These are phyloP conservation scores for Ceratorhiza oryzae-sativae DNA, from an alignment of 1,284 basidiomycete species.

Conservation along the genomic window DNA sequence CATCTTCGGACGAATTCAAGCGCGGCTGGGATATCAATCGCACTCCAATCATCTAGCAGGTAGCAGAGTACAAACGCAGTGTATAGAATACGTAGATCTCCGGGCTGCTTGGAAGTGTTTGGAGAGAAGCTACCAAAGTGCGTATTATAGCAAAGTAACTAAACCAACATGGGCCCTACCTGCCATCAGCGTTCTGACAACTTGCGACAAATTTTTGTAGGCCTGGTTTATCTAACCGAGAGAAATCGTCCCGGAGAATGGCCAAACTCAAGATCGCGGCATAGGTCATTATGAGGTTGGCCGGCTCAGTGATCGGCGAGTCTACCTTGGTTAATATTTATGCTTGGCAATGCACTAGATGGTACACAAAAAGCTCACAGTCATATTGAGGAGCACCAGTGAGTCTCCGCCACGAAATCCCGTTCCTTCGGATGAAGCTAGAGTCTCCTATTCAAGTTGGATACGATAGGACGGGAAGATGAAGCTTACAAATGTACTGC, in stretches of 20 bases:
- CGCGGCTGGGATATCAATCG: slow-evolving; percentile 68
- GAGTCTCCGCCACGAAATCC: slow-evolving; percentile 82
- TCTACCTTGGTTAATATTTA: slow-evolving; percentile 19
- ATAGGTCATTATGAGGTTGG: slow-evolving; percentile 93
- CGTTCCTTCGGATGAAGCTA: slow-evolving; percentile 64
- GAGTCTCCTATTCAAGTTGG: neutral
- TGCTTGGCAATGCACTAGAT: slow-evolving; percentile 5
- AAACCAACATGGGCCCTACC: slow-evolving; percentile 56
- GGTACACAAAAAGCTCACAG: slow-evolving; percentile 16
- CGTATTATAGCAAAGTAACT: neutral
- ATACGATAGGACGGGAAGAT: slow-evolving; percentile 21
- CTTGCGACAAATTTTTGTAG: slow-evolving; percentile 67
- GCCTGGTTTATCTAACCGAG: slow-evolving; percentile 67
- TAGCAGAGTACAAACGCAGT: slow-evolving; percentile 84
- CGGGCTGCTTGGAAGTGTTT: slow-evolving; percentile 64
- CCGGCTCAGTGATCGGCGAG: slow-evolving; percentile 59
- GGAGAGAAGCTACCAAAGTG: slow-evolving; percentile 71
- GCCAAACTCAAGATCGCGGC: slow-evolving; percentile 82
- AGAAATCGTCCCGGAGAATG: slow-evolving; percentile 82
- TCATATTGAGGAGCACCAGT: slow-evolving; percentile 54
- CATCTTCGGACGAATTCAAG: slow-evolving; percentile 71
- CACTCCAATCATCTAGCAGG: slow-evolving; percentile 80
- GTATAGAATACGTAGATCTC: slow-evolving; percentile 85
- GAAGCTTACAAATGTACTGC: slow-evolving; percentile 64
- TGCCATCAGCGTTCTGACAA: slow-evolving; percentile 83